Evolutionary conservation across 2,329 filamentous ascomycete genomes (phyloP), one percentile per base, ranked within the genome.

Genomic region (Aureobasidium melanogenum): DNA sequence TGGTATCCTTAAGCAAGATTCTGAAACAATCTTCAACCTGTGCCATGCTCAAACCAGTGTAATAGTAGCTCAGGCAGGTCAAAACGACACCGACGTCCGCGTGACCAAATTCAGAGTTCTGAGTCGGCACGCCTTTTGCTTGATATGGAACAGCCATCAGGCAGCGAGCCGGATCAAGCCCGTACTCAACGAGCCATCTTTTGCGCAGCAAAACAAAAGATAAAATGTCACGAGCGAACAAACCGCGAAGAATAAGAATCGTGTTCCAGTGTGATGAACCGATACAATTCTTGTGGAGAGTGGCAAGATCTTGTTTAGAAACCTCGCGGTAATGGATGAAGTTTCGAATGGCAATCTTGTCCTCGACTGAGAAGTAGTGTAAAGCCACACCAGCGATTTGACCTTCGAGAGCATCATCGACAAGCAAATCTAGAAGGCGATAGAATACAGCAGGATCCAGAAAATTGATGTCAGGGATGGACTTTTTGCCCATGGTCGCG

Each of bases 61-160:
- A 87, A 66, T 91, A 91, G 66, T 87, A 89, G 0, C 81, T 79
- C 0, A 91, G 72, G 14, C 82, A 85, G 0, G 87, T 90, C 1
- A 91, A 74, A 0, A 84, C 36, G 2, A 90, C 85, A 0, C 82
- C 78, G 0, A 88, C 84, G 65, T 91, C 82, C 0, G 86, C 85
- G 64, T 91, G 86, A 0, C 84, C 83, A 67, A 82, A 90, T 65
- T 90, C 87, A 0, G 85, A 82, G 6, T 83, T 78, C 0, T 82
- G 79, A 0, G 80, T 81, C 0, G 87, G 86, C 0, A 79, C 75
- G 2, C 86, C 87, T 61, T 90, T 89, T 0, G 84, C 84, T 12
- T 82, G 77, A 52, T 80, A 90, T 0, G 87, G 87, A 0, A 90
- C 87, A 0, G 87, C 86, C 5, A 88, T 80, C 0, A 84, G 83